Percentiles rank a stretch among this genome's conserved stretches.
Evolutionary conservation across 2,329 filamentous ascomycete genomes (phyloP).

Genomic region (Aaosphaeria arxii): DNA sequence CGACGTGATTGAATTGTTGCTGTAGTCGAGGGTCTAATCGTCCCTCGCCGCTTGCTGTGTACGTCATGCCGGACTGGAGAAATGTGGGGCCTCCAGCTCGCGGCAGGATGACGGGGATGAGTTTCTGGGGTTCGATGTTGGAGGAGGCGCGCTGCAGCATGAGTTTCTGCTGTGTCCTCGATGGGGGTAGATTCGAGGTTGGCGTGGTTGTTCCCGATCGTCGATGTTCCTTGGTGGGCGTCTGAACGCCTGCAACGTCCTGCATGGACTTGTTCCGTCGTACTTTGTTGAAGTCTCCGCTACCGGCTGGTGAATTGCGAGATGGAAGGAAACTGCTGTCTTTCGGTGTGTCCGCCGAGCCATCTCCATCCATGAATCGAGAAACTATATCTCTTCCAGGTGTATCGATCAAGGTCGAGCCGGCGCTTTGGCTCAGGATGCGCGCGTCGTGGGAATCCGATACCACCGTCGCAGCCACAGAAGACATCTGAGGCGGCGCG

Average conservation of each 20-base stretch:
- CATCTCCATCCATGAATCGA: slow-evolving; percentile 43
- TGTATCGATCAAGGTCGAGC: slow-evolving; percentile 39
- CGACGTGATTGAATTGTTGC: slow-evolving; percentile 66
- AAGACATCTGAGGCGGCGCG: slow-evolving; percentile 64
- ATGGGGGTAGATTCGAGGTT: slow-evolving; percentile 43
- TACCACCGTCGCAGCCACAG: slow-evolving; percentile 54
- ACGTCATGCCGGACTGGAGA: slow-evolving; percentile 32
- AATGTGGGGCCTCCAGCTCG: slow-evolving; percentile 33
- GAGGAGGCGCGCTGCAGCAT: slow-evolving; percentile 72
- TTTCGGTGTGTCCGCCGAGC: slow-evolving; percentile 40
- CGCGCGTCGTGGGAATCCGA: slow-evolving; percentile 34
- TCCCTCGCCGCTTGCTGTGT: slow-evolving; percentile 33
- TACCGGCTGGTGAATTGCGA: slow-evolving; percentile 17
- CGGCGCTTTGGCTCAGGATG: slow-evolving; percentile 35
- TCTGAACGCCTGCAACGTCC: slow-evolving; percentile 31
- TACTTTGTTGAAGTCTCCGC: slow-evolving; percentile 23
- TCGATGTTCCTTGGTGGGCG: slow-evolving; percentile 21
- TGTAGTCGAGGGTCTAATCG: slow-evolving; percentile 60
- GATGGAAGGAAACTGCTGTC: slow-evolving; percentile 35
- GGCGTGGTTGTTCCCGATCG: slow-evolving; percentile 39
- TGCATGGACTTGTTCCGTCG: slow-evolving; percentile 40
- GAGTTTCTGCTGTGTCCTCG: slow-evolving; percentile 71
- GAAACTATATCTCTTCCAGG: slow-evolving; percentile 43
- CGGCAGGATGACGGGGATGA: slow-evolving; percentile 38
- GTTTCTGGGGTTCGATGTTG: slow-evolving; percentile 62